phyloP scores from a whole-genome alignment of 2,329 filamentous ascomycete genomes.

The Ustilaginoidea virens region DNA sequence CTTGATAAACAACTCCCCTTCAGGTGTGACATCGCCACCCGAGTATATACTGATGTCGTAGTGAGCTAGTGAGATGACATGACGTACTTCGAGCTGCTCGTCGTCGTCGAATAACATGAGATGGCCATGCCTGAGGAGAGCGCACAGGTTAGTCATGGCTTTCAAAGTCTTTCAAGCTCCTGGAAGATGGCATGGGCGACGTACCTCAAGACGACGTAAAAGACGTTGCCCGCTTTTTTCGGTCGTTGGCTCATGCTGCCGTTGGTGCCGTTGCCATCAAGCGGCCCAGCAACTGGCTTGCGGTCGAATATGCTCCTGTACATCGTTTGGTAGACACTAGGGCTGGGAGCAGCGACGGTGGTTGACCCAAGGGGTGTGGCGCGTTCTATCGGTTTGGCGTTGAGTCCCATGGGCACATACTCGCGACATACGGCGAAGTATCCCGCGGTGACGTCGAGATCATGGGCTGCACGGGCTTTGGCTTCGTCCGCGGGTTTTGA shows the following conservation, averaged over 20 bases:
- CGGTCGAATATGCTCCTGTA: slow-evolving; percentile 92
- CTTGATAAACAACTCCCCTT: slow-evolving; percentile 93
- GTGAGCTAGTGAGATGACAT: slow-evolving; percentile 85
- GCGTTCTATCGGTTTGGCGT: slow-evolving; percentile 81
- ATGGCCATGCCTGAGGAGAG: slow-evolving; percentile 66
- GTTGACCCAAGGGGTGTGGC: slow-evolving; percentile 62
- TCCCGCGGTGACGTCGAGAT: slow-evolving; percentile 68
- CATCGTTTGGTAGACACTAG: slow-evolving; percentile 96
- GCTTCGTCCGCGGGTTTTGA: slow-evolving; percentile 43
- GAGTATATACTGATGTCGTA: slow-evolving; percentile 76
- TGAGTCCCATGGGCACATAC: slow-evolving; percentile 81
- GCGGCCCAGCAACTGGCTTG: slow-evolving; percentile 33
- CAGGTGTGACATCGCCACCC: slow-evolving; percentile 61
- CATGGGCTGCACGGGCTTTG: slow-evolving; percentile 38
- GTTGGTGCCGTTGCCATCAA: slow-evolving; percentile 32
- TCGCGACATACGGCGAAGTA: slow-evolving; percentile 94
- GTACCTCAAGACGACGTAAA: slow-evolving; percentile 80
- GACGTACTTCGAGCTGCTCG: slow-evolving; percentile 86
- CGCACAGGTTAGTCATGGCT: slow-evolving; percentile 1
- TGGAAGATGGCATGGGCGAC: slow-evolving; percentile 8
- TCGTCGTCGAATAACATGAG: slow-evolving; percentile 96
- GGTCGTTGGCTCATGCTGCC: slow-evolving; percentile 35
- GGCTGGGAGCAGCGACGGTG: slow-evolving; percentile 64
- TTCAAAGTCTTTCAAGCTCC: no score
- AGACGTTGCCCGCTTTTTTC: slow-evolving; percentile 67